phyloP scores from a whole-genome alignment of 768 basidiomycete species.

The Cystobasidium tubakii region DNA sequence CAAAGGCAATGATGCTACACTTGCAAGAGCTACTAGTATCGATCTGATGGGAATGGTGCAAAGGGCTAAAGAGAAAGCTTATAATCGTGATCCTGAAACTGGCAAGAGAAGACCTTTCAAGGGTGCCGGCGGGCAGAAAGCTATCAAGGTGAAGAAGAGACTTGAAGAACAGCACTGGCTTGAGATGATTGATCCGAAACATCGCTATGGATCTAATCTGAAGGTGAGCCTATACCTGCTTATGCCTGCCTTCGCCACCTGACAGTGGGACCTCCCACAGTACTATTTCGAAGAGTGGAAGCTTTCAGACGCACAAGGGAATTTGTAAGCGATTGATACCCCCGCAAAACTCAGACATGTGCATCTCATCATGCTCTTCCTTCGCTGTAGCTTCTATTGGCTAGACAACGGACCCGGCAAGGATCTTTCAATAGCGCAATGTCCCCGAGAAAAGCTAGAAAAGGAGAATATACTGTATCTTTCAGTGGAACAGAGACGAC shows the following conservation, averaged over 20 bases:
- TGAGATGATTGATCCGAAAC: conserved; percentile 32
- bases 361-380: no score
- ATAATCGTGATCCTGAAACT: conserved; percentile 23
- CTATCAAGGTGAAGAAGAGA: conserved; percentile 30
- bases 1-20: neutral
- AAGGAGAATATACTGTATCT: conserved; percentile 20
- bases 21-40: neutral
- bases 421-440: conserved; percentile 17
- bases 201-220: conserved; percentile 30
- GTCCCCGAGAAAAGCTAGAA: conserved; percentile 22
- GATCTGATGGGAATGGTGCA: neutral
- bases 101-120: conserved; percentile 32
- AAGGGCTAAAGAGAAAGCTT: conserved; percentile 2
- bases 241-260: neutral
- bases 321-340: neutral
- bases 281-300: conserved; percentile 34
- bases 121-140: conserved; percentile 3
- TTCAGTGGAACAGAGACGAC: conserved; percentile 22
- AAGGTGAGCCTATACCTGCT: neutral
- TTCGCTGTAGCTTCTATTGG: conserved; percentile 30
- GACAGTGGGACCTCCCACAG: neutral
- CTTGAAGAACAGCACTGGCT: conserved; percentile 31
- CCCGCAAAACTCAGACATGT: neutral
- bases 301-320: conserved; percentile 8
- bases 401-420: conserved; percentile 9